These are phyloP conservation scores for Exophiala lecanii-corni DNA, from an alignment of 2,329 filamentous ascomycete genomes.

Conservation along the genomic window DNA sequence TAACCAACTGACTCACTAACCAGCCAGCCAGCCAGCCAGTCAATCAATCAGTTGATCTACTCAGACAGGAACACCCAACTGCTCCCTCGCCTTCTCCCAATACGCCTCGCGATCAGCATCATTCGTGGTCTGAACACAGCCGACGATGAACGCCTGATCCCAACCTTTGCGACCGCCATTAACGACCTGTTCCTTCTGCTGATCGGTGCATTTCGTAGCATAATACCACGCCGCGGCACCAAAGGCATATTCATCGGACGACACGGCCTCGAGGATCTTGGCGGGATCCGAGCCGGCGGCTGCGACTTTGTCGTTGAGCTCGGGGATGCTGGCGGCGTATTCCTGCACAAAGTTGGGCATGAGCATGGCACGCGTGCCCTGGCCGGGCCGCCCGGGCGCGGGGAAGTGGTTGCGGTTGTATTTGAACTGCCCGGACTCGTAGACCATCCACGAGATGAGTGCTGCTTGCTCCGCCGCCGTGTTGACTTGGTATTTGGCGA, in stretches of 20 bases:
- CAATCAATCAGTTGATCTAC: background rate
- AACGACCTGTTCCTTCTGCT: slow-evolving; percentile 43
- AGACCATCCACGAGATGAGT: slow-evolving; percentile 64
- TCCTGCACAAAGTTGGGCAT: slow-evolving; percentile 49
- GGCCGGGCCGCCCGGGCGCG: slow-evolving; percentile 51
- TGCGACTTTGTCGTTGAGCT: slow-evolving; percentile 35
- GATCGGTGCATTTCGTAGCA: slow-evolving; percentile 47
- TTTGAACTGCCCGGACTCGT: slow-evolving; percentile 65
- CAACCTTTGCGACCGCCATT: slow-evolving; percentile 48
- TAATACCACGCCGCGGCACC: slow-evolving; percentile 60
- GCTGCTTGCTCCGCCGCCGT: slow-evolving; percentile 61
- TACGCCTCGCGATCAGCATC: slow-evolving; percentile 44
- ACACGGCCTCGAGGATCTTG: slow-evolving; percentile 48
- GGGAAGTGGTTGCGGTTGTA: slow-evolving; percentile 64
- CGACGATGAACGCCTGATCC: slow-evolving; percentile 45
- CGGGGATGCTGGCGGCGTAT: slow-evolving; percentile 50
- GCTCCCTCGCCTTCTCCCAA: slow-evolving; percentile 47
- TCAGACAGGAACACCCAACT: slow-evolving; percentile 31
- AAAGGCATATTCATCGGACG: slow-evolving; percentile 50
- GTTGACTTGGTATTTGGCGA: slow-evolving; percentile 55
- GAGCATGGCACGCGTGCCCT: slow-evolving; percentile 69
- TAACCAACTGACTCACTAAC: too few species aligned
- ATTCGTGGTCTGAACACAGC: slow-evolving; percentile 50
- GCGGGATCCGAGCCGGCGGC: slow-evolving; percentile 37
- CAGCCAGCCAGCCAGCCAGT: too few species aligned